Evolutionary conservation across 2,329 filamentous ascomycete genomes (phyloP).

Genomic region (Aspergillus chevalieri): DNA sequence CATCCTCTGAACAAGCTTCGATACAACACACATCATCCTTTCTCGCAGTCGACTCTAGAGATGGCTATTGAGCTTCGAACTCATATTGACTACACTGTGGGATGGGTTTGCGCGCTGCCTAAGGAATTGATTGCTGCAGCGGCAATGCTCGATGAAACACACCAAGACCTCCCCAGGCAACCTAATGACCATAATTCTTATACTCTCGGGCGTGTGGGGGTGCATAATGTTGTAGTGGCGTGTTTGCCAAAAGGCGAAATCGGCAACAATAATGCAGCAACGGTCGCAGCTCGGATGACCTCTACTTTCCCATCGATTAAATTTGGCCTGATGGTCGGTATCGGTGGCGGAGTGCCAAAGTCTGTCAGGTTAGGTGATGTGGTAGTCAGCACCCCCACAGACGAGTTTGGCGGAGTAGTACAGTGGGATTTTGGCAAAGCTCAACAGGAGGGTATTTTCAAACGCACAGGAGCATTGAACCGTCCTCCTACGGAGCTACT

Average conservation of each 20-base stretch:
- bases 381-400: constrained; percentile 10
- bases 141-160: constrained; percentile 4
- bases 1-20: no score
- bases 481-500: not conserved
- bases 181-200: constrained; percentile 2
- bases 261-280: constrained; percentile 13
- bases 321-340: not conserved
- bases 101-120: constrained; percentile 4
- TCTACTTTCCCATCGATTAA: constrained; percentile 9
- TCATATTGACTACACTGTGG: constrained; percentile 10
- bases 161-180: not conserved
- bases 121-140: constrained; percentile 1
- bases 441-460: not conserved
- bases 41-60: no score
- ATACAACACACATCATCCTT: no score
- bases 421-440: constrained; percentile 21
- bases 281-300: constrained; percentile 12
- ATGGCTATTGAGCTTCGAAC: no score
- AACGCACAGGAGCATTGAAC: not conserved
- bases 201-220: constrained; percentile 6
- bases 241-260: constrained; percentile 10
- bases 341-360: constrained; percentile 2
- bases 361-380: constrained; percentile 9
- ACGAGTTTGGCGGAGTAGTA: constrained; percentile 11
- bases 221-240: constrained; percentile 15